Evolutionary conservation across 495 filamentous ascomycete species (phyloP), one percentile per base, ranked within the genome.

Genomic region (Aspergillus homomorphus): DNA sequence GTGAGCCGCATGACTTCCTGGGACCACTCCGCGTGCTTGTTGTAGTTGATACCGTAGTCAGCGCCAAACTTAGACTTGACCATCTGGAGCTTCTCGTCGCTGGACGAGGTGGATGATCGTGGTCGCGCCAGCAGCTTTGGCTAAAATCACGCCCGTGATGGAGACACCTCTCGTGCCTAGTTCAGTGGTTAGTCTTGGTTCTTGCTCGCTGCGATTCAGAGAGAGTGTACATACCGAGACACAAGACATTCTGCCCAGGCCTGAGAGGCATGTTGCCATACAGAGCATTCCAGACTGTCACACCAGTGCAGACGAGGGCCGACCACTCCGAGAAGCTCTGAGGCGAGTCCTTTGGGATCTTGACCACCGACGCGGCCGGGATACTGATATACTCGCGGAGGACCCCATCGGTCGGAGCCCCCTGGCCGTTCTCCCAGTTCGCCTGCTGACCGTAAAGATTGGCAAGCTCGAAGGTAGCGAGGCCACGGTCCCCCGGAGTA

Each of bases 231-330:
- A 8, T 86, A 45, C 89, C 88, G 62, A 89, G 87, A 6, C 83
- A 82, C 21, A 93, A 70, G 3, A 92, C 86, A 10, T 64, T 76
- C 45, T 91, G 76, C 0, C 88, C 89, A 48, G 77, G 80, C 7
- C 71, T 71, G 1, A 78, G 45, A 0, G 77, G 74, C 6, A 67
- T 58, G 5, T 88, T 64, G 0, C 86, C 88, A 62, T 87, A 91
- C 0, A 91, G 74, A 4, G 81, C 82, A 54, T 91, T 92, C 89
- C 89, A 93, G 0, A 82, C 83, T 6, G 89, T 91, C 52, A 90
- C 59, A 3, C 76, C 89, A 0, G 89, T 68, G 48, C 68, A 73
- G 0, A 69, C 68, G 6, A 92, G 73, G 0, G 84, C 85, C 16
- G 81, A 77, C 6, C 77, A 84, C 70, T 91, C 59, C 0, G 56